Conservation (phyloP, 1,139 yeast genomes). For the Suhomyces yuchorum region DNA sequence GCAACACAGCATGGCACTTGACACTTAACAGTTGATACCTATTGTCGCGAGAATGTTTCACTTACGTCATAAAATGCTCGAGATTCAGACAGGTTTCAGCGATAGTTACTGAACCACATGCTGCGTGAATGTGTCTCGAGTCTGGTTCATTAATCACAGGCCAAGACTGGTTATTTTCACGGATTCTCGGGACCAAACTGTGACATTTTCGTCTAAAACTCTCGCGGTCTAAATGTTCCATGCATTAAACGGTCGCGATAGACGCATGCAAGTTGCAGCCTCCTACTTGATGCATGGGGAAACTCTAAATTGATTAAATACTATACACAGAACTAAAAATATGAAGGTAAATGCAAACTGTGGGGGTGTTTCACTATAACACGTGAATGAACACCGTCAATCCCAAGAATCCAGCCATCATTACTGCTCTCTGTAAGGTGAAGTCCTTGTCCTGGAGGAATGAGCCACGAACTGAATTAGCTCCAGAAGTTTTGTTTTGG, state of each 20-base stretch:
- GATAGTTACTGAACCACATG: no score
- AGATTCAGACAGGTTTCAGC: no score
- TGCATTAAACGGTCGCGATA: background rate
- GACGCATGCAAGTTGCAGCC: background rate
- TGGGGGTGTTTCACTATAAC: slow-evolving; percentile 15
- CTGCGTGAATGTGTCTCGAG: no score
- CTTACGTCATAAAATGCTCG: no score
- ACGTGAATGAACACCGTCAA: slow-evolving; percentile 21
- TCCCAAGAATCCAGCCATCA: slow-evolving; percentile 24
- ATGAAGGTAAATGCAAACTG: slow-evolving; percentile 8
- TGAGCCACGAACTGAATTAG: slow-evolving; percentile 15
- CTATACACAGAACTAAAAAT: slow-evolving; percentile 8
- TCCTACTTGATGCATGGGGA: background rate
- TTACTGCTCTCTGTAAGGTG: slow-evolving; percentile 22
- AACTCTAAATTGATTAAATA: slow-evolving; percentile 2
- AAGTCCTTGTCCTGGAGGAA: slow-evolving; percentile 16
- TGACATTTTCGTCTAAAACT: background rate
- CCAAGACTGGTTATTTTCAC: background rate
- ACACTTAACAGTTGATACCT: no score
- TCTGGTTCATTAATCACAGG: no score
- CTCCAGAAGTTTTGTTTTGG: slow-evolving; percentile 20
- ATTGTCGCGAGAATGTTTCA: no score
- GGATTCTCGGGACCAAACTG: background rate
- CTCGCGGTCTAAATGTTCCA: background rate
- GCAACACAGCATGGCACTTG: no score